These are phyloP conservation scores for Irineochytrium annulatum DNA, from an alignment of 192 early-diverging fungal genomes.

Conservation along the genomic window DNA sequence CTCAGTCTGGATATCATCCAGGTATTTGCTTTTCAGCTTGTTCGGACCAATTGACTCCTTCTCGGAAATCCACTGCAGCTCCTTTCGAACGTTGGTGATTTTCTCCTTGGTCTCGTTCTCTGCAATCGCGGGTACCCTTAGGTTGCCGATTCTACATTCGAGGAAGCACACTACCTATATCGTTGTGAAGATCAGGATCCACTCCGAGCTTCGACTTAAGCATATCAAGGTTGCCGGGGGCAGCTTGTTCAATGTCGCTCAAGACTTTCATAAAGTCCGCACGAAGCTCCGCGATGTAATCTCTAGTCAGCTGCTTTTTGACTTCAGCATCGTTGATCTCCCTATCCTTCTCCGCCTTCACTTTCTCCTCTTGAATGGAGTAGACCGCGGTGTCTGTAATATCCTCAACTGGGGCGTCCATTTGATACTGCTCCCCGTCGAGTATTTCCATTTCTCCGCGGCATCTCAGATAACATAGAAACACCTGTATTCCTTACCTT, in stretches of 20 bases:
- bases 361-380: constrained; percentile 55
- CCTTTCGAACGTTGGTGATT: constrained; percentile 41
- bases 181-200: constrained; percentile 43
- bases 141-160: background rate
- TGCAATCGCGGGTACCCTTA: background rate
- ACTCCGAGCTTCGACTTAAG: constrained; percentile 24
- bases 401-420: constrained; percentile 31
- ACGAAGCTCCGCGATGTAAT: constrained; percentile 47
- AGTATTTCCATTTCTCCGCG: too few species aligned
- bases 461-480: too few species aligned
- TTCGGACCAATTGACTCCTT: constrained; percentile 47
- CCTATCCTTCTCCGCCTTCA: constrained; percentile 55
- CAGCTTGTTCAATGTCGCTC: constrained; percentile 38
- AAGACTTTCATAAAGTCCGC: constrained; percentile 46
- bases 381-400: constrained; percentile 50
- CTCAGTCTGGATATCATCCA: constrained; percentile 50
- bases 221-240: constrained; percentile 7
- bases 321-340: constrained; percentile 51
- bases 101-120: constrained; percentile 40
- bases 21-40: constrained; percentile 53
- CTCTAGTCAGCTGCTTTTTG: constrained; percentile 49
- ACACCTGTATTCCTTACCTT: constrained; percentile 27
- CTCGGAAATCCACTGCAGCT: constrained; percentile 56
- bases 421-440: too few species aligned
- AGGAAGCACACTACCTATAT: constrained; percentile 32